Evolutionary conservation across 2,329 filamentous ascomycete genomes (phyloP), one percentile per base, ranked within the genome.

Genomic region (Annulohypoxylon truncatum): DNA sequence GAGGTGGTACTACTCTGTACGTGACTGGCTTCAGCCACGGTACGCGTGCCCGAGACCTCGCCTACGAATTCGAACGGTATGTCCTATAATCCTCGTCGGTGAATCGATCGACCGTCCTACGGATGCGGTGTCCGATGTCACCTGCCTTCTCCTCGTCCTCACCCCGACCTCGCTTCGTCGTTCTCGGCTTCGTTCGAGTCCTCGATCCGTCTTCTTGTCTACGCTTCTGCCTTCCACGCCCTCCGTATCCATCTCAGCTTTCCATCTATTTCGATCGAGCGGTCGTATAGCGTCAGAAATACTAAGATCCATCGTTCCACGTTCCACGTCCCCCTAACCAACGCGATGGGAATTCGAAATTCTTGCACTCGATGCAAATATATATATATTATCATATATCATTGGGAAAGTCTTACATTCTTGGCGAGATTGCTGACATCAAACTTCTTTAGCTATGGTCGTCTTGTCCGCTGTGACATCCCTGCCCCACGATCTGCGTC

Each of bases 1-100:
- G 94, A 79, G 90, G 92, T 81, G 91, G 93, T 75, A 96, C 92
- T 67, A 98, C 95, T 63, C 92, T 98, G 75, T 98, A 98, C 86
- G 95, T 98, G 82, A 97, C 94, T 79, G 96, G 96, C 88, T 99
- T 99, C 83, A 96, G 95, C 88, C 94, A 97, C 83, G 94, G 95
- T 82, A 97, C 95, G 82, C 93, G 96, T 86, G 94, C 96, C 82
- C 93, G 96, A 89, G 94, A 99, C 87, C 92, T 98, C 82, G 94
- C 95, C 86, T 97, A 97, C 92, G 95, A 98, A 88, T 98, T 98
- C 92, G 95, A 98, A 94, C 94, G 95, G 93, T 97, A 97, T 89
- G 94, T 97, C 87, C 86, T 5, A 48, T 84, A 82, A 83, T 80
- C 81, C 79, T 79, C 80, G 78, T 81, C 83, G 81, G 82, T 82